Base-by-base conservation (phyloP, 1,139 yeast genomes). In the Geotrichum restrictum region DNA sequence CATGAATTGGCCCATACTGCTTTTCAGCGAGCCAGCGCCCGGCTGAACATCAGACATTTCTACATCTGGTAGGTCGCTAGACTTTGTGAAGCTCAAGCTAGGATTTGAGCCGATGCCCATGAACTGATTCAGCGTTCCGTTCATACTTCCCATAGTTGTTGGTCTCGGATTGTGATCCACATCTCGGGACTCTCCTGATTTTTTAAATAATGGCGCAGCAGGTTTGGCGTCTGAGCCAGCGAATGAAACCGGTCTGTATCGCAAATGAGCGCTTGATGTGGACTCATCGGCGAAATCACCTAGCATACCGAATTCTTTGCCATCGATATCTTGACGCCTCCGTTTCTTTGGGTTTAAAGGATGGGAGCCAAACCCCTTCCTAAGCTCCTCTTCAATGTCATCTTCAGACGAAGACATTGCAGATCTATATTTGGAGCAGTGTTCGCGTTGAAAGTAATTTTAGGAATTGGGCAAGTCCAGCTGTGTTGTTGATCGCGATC, bases 301-400 rank as follows among this genome's bases (percentile, higher is more conserved):
- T 6, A 50, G 50, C 53, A 50, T 50, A 8, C 47, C 53, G 14
- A 13, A 39, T 34, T 45, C 53, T 45, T 50, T 50, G 18, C 53
- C 53, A n/a, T 41, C 49, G 11, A 50, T 34, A 33, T 44, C 41
- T 6, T 11, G 19, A n/a, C 43, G 31, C 22, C 49, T 27, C n/a
- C 47, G 32, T 33, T 40, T 44, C 8, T 14, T 18, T 3, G 16
- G 22, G 8, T 32, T 36, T 8, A 14, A 40, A 16, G 6, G 14
- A 32, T 34, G 31, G 11, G 13, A 14, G 24, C 53, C 41, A 45
- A 44, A 22, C 21, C 53, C 53, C 13, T 8, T 40, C 24, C 41
- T 31, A 11, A 49, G 37, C 27, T 45, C 45, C 13, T 40, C 53
- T 27, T 49, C 53, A 13, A 42, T 19, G 21, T 44, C 48, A 11